A percentile compares a stretch with the other conserved stretches of the same genome.
These are phyloP conservation scores for Chaetomium cochliodes DNA, from an alignment of 495 filamentous ascomycete species.

Conservation along the genomic window DNA sequence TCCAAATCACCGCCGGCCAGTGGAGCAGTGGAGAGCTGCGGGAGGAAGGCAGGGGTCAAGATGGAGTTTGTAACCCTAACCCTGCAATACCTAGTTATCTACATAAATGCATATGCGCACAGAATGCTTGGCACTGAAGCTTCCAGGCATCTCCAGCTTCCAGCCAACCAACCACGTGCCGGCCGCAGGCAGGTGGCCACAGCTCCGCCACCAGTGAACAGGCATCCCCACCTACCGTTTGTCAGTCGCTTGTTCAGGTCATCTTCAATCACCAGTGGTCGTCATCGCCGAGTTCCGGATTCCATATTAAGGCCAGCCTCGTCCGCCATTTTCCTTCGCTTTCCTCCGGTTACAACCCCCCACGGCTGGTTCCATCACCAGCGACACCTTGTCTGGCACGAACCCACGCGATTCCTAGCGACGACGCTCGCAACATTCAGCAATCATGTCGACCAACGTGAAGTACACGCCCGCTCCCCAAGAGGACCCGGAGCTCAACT, in stretches of 20 bases:
- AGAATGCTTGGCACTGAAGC: not conserved
- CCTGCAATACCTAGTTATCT: not conserved
- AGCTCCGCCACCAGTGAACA: slow-evolving; percentile 20
- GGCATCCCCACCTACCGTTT: slow-evolving; percentile 16
- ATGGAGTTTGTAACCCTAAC: slow-evolving; percentile 14
- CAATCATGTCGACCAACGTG: slow-evolving; percentile 61
- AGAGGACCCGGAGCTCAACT: slow-evolving; percentile 69
- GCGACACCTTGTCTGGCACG: not conserved
- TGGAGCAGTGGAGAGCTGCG: slow-evolving; percentile 4
- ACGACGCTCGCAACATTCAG: slow-evolving; percentile 4
- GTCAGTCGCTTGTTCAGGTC: slow-evolving; percentile 7
- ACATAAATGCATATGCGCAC: not conserved
- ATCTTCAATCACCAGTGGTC: slow-evolving; percentile 14
- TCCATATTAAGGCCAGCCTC: not conserved
- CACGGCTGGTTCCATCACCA: not conserved
- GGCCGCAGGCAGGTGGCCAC: slow-evolving; percentile 11
- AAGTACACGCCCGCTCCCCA: slow-evolving; percentile 71
- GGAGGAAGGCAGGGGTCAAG: slow-evolving; percentile 5
- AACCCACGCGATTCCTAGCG: slow-evolving; percentile 1
- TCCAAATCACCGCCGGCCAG: not conserved
- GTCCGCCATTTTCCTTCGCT: not conserved
- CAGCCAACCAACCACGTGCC: slow-evolving; percentile 17
- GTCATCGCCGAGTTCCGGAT: slow-evolving; percentile 8
- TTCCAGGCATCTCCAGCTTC: not conserved
- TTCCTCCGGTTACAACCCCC: not conserved